Evolutionary conservation across 495 filamentous ascomycete species (phyloP), one percentile per base, ranked within the genome.

Genomic region (Aspergillus indologenus): DNA sequence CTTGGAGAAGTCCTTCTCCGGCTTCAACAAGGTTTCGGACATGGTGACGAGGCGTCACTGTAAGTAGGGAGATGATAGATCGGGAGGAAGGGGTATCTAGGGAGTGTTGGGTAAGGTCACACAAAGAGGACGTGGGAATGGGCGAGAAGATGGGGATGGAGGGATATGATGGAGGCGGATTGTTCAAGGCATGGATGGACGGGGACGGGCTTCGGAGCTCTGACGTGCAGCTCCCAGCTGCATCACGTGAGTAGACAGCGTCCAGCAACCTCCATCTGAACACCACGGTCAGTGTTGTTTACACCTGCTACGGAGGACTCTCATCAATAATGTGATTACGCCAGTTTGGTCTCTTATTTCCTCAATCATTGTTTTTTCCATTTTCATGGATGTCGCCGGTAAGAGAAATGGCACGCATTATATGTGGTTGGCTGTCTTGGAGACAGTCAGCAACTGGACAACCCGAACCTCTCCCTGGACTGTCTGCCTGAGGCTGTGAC

Each of bases 1-100:
- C 78, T 93, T 94, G 68, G 88, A 87, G 84, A 87, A 88, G 76
- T 89, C 86, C 79, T 85, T 87, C 68, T 89, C 86, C 58, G 86
- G 79, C 75, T 87, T 88, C 71, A 87, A 68, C 56, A 87, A 54
- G 61, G 76, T 79, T 70, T 81, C 82, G 55, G 85, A 81, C 85
- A 88, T 88, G 66, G 67, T 74, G 70, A 71, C 73, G 64, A 68
- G 56, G 57, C 42, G 49, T 56, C 56, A 43, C 59, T 53, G 24
- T 20, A 46, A 50, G n/a, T n/a, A n/a, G 43, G 50, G 19, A 22
- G 17, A 40, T 22, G 21, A 34, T 40, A 19, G 48, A 18, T 29
- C 15, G 23, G 23, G 23, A 50, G 5, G 22, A 18, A 24, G 15
- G 17, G 34, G 34, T 40, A 40, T 14, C 2, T 7, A 24, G 19